Base-by-base conservation (phyloP, 2,329 filamentous ascomycete genomes). In the Colletotrichum lindemuthianum region DNA sequence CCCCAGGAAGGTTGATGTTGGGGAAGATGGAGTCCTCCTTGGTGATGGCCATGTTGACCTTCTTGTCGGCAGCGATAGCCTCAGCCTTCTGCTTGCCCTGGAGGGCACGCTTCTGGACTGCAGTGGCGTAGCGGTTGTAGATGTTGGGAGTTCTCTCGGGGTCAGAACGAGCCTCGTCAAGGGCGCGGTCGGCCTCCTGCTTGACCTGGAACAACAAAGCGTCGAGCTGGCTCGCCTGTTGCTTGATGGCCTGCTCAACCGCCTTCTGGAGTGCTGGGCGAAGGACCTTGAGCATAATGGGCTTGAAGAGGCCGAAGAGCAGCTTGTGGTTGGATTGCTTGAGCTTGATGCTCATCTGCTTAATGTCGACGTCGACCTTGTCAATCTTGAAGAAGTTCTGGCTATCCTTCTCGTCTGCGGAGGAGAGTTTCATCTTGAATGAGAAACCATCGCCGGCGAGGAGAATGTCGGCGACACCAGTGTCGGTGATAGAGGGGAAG, bases 241-340 rank as follows among this genome's bases (percentile, higher is more conserved):
- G 89, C 77, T 90, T 92, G 79, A 99, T 92, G 71, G 92, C 88
- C 81, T 95, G 92, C 82, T 97, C 95, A 2, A 97, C 80, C 2
- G 91, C 91, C 84, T 96, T 97, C 78, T 96, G 89, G 63, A 99
- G 83, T 15, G 88, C 91, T 39, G 95, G 93, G 51, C 91, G 90
- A 71, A 99, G 86, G 34, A 93, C 88, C 79, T 90, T 93, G 75
- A 97, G 85, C 69, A 97, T 84, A 33, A 98, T 75, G 5, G 94
- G 92, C 85, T 97, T 97, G 84, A 95, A 90, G 41, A 97, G 75
- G 59, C 82, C 82, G 77, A 98, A 97, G 24, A 98, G 84, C 11
- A 96, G 74, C 86, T 97, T 99, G 86, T 98, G 94, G 77, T 90
- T 96, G 56, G 94, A 97, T 83, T 97, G 88, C 85, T 94, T 93